These are phyloP conservation scores for Gyromitra esculenta DNA, from an alignment of 2,329 filamentous ascomycete species.

Conservation along the genomic window DNA sequence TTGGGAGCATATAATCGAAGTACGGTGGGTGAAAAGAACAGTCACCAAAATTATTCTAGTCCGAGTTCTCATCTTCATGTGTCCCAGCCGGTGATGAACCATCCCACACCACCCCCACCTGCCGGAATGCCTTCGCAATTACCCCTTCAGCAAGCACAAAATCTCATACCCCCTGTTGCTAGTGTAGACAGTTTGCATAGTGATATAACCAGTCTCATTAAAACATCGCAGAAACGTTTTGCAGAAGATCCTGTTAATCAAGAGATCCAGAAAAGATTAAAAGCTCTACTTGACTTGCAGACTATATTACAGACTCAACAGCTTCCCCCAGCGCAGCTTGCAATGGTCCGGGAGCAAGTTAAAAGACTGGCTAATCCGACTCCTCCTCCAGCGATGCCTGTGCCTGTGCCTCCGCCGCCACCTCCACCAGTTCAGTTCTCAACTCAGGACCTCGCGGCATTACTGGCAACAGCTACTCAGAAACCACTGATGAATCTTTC, in stretches of 20 bases:
- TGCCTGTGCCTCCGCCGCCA: slow-evolving; percentile 57
- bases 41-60: slow-evolving; percentile 44
- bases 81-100: slow-evolving; percentile 50
- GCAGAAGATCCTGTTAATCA: slow-evolving; percentile 78
- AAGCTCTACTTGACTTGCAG: slow-evolving; percentile 86
- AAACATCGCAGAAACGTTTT: slow-evolving; percentile 76
- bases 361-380: slow-evolving; percentile 71
- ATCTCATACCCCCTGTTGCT: slow-evolving; percentile 60
- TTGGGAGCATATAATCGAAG: slow-evolving; percentile 52
- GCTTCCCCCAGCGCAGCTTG: slow-evolving; percentile 81
- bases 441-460: slow-evolving; percentile 59
- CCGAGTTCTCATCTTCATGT: slow-evolving; percentile 52
- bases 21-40: slow-evolving; percentile 55
- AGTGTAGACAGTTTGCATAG: slow-evolving; percentile 78
- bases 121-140: slow-evolving; percentile 57
- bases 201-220: slow-evolving; percentile 83
- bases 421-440: slow-evolving; percentile 60
- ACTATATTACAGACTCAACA: slow-evolving; percentile 79
- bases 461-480: slow-evolving; percentile 66
- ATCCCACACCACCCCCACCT: slow-evolving; percentile 43
- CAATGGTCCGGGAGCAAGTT: slow-evolving; percentile 85
- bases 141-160: slow-evolving; percentile 58
- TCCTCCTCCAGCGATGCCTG: slow-evolving; percentile 58
- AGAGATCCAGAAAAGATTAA: slow-evolving; percentile 79
- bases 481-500: slow-evolving; percentile 59